These are phyloP conservation scores for Kuraishia cidri DNA, from an alignment of 805 yeast species.

Conservation along the genomic window DNA sequence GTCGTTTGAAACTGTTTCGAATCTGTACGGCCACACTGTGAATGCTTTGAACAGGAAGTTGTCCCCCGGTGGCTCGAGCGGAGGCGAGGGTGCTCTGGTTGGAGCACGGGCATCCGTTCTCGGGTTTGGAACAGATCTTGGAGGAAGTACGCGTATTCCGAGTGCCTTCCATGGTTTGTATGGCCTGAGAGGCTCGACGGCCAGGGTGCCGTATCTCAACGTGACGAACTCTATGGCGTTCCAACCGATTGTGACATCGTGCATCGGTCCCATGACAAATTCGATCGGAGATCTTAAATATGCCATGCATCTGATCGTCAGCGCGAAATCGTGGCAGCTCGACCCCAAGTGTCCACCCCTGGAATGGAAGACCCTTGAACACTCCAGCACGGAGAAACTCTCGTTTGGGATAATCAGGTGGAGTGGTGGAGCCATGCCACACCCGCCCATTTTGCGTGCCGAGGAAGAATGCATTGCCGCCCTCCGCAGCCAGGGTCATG, in stretches of 20 bases:
- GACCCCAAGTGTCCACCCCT: slow-evolving; percentile 43
- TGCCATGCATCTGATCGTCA: slow-evolving; percentile 26
- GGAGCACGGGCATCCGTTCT: slow-evolving; percentile 20
- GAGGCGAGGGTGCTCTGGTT: slow-evolving; percentile 33
- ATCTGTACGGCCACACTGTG: slow-evolving; percentile 22
- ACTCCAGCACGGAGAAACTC: slow-evolving; percentile 15
- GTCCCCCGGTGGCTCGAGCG: slow-evolving; percentile 34
- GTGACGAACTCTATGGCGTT: slow-evolving; percentile 21
- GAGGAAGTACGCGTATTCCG: slow-evolving; percentile 27
- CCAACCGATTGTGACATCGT: slow-evolving; percentile 22
- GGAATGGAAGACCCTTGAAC: slow-evolving; percentile 30
- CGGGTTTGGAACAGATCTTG: slow-evolving; percentile 30
- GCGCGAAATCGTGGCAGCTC: slow-evolving; percentile 30
- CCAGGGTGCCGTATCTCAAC: slow-evolving; percentile 23
- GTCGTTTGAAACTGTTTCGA: slow-evolving; percentile 28
- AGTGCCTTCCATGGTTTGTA: slow-evolving; percentile 20
- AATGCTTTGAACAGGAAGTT: slow-evolving; percentile 27
- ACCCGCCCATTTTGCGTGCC: slow-evolving; percentile 45
- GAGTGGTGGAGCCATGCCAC: slow-evolving; percentile 34
- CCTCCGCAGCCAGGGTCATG: slow-evolving; percentile 35
- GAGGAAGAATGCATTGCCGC: slow-evolving; percentile 17
- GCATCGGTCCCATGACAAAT: slow-evolving; percentile 24
- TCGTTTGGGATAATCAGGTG: slow-evolving; percentile 32
- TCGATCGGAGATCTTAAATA: slow-evolving; percentile 21
- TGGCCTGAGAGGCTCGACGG: slow-evolving; percentile 22